Base-by-base conservation (phyloP, 306 rosid species). In the Begonia masoniana region DNA sequence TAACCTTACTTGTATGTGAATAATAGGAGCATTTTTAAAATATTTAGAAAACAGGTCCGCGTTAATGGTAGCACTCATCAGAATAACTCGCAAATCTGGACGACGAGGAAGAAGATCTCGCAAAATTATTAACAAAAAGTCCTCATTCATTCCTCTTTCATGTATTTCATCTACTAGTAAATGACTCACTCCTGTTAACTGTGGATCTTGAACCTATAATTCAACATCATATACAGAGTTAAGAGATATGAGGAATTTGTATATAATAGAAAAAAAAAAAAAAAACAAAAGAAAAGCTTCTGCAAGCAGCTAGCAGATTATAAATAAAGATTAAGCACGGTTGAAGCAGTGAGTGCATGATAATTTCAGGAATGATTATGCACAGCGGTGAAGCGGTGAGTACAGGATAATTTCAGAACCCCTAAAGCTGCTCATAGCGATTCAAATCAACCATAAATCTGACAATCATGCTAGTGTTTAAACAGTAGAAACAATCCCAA, bases 141-240 rank as follows among this genome's bases (percentile, higher is more conserved):
- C 97, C 66, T 91, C 97, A 59, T 91, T 82, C 85, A 91, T 91
- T 78, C 97, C 97, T 70, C 97, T 85, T 81, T 91, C 97, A 76
- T 85, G 97, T 72, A 91, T 85, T 81, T 85, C 97, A 75, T 91
- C 97, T 65, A 85, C 96, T 55, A 91, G 70, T 80, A 91, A 77
- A 80, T 91, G 96, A 73, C 94, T 85, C 62, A 83, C 78, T 41
- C 94, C 96, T 47, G 74, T 81, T 64, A 91, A 68, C 56, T 73
- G 56, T 19, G 96, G 96, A 73, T 91, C 97, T 65, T 85, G 88
- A 52, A 85, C 91, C 97, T 91, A 80, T 53, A 71, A 43, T 61
- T 54, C 57, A 69, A 76, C 59, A 55, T 42, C 60, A 45, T 10
- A 45, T 7, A 45, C 15, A n/a, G 13, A 31, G 39, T 31, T 31